Conservation (phyloP, 164 flowering plant species). For the Berberis thunbergii region DNA sequence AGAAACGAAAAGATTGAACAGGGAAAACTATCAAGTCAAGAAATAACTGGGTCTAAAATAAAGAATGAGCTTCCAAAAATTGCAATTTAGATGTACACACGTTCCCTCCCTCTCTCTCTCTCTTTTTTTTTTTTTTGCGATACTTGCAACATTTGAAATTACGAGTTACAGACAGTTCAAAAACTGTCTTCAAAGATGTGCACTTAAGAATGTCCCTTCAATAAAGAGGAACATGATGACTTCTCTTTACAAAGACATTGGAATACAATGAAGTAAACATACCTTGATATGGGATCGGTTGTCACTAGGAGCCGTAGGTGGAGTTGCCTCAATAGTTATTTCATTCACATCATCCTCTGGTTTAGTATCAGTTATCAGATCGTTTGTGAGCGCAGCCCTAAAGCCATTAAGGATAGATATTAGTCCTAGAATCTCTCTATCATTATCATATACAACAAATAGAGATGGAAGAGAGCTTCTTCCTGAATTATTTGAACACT, state of each 20-base stretch:
- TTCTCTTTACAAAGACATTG: neutral
- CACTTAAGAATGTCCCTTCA: conserved; percentile 4
- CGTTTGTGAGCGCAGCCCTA: conserved; percentile 50
- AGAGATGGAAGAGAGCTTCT: neutral
- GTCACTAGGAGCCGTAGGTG: conserved; percentile 27
- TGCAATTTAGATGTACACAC: neutral
- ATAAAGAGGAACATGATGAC: neutral
- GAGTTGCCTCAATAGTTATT: conserved; percentile 24
- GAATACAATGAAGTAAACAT: neutral
- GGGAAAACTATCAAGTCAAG: no score
- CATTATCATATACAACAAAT: neutral
- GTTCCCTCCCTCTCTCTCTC: no score
- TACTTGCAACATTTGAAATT: neutral
- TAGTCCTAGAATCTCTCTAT: neutral
- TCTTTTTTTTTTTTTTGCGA: neutral
- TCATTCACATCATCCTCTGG: conserved; percentile 37
- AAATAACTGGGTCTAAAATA: no score
- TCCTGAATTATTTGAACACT: neutral
- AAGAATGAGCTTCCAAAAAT: neutral
- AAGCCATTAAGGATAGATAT: conserved; percentile 9
- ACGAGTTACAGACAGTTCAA: no score
- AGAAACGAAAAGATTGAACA: no score
- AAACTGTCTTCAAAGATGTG: neutral
- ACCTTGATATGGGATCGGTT: conserved; percentile 35
- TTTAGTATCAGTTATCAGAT: conserved; percentile 30